A percentile compares a stretch with the other conserved stretches of the same genome.
Evolutionary conservation across 2,329 filamentous ascomycete genomes (phyloP).

Genomic region (Chaetomiaceae sp.): DNA sequence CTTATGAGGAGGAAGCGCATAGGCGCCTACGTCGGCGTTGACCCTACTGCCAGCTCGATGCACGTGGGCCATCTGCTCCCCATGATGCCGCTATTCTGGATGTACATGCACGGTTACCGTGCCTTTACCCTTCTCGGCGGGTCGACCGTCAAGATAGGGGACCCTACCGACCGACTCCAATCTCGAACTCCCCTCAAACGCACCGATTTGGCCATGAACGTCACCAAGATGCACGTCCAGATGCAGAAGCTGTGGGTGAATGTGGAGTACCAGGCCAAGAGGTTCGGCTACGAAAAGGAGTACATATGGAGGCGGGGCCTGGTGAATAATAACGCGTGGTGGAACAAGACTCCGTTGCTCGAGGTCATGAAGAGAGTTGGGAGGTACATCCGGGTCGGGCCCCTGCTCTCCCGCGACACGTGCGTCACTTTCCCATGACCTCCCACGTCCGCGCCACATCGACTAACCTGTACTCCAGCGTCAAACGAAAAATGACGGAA

Average conservation of each 20-base stretch:
- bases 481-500: conserved; percentile 75
- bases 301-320: conserved; percentile 63
- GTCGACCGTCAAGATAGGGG: conserved; percentile 71
- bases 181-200: conserved; percentile 50
- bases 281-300: conserved; percentile 57
- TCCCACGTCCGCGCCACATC: neutral
- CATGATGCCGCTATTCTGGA: conserved; percentile 78
- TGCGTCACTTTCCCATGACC: conserved; percentile 43
- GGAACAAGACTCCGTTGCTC: conserved; percentile 62
- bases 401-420: conserved; percentile 86
- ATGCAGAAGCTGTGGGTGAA: conserved; percentile 68
- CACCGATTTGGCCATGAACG: conserved; percentile 54
- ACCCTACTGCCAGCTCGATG: conserved; percentile 72
- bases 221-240: conserved; percentile 63
- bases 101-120: conserved; percentile 69
- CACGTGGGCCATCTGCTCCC: conserved; percentile 77
- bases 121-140: conserved; percentile 64
- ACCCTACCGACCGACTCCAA: conserved; percentile 64
- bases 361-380: conserved; percentile 73
- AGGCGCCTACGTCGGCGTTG: conserved; percentile 73
- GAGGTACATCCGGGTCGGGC: conserved; percentile 66
- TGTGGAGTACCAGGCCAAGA: conserved; percentile 58
- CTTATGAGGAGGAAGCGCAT: conserved; percentile 61
- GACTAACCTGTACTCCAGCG: conserved; percentile 34
- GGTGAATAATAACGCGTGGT: conserved; percentile 80